Percentiles rank a stretch among this genome's conserved stretches.
Evolutionary conservation across 1,139 yeast species (phyloP).

Genomic region (Debaryomycetaceae sp.): DNA sequence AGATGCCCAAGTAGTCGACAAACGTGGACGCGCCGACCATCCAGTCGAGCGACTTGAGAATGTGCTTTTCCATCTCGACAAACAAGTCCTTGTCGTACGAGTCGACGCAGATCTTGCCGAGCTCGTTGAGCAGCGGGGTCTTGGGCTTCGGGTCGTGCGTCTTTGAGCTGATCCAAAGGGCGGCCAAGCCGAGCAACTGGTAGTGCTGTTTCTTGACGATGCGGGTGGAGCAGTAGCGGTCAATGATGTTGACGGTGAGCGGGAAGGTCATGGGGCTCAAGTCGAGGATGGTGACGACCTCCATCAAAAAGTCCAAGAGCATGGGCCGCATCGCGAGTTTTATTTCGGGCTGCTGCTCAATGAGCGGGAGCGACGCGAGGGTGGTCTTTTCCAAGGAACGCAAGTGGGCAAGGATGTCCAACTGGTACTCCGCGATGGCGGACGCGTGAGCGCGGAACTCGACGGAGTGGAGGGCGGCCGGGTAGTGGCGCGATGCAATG

Average conservation of each 20-base stretch:
- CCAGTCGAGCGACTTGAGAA: constrained; percentile 51
- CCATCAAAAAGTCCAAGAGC: constrained; percentile 43
- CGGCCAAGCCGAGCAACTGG: constrained; percentile 58
- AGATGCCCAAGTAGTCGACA: constrained; percentile 51
- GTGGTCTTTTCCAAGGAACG: constrained; percentile 22
- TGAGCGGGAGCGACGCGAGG: constrained; percentile 27
- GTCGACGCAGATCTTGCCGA: constrained; percentile 52
- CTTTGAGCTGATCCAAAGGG: constrained; percentile 68
- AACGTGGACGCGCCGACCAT: constrained; percentile 45
- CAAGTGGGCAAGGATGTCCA: constrained; percentile 30
- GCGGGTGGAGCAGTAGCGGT: constrained; percentile 39
- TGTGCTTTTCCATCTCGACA: constrained; percentile 58
- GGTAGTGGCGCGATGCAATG: constrained; percentile 22
- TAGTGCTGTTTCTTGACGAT: constrained; percentile 46
- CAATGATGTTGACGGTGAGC: constrained; percentile 42
- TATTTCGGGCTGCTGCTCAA: constrained; percentile 43
- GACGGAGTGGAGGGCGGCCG: constrained; percentile 20
- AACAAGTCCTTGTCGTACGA: constrained; percentile 50
- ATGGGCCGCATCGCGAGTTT: constrained; percentile 39
- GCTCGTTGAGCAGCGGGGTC: constrained; percentile 47
- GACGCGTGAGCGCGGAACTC: constrained; percentile 30
- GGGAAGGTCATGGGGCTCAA: constrained; percentile 45
- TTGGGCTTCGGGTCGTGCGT: constrained; percentile 59
- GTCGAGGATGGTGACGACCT: constrained; percentile 37
- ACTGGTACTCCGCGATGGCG: constrained; percentile 28